These are phyloP conservation scores for Verticillium zaregamsianum DNA, from an alignment of 2,329 filamentous ascomycete species.

Conservation along the genomic window DNA sequence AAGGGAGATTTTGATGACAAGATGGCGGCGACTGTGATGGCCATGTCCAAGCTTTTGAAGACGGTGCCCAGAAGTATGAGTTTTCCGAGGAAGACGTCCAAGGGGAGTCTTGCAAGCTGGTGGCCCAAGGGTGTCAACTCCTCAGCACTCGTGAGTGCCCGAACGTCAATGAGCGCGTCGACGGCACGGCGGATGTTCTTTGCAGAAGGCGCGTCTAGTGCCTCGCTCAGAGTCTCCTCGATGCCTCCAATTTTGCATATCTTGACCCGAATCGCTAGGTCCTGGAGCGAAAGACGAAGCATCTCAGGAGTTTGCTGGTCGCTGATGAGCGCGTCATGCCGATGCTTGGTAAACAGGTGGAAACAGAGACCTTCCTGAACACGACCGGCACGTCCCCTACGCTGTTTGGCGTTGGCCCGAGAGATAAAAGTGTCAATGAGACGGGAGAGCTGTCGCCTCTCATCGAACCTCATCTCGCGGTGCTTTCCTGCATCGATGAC, in stretches of 20 bases:
- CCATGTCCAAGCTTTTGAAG: slow-evolving; percentile 88
- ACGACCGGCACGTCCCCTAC: slow-evolving; percentile 87
- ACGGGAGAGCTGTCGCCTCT: slow-evolving; percentile 83
- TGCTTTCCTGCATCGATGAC: slow-evolving; percentile 97
- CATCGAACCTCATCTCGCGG: slow-evolving; percentile 95
- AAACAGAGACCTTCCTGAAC: slow-evolving; percentile 95
- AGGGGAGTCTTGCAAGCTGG: slow-evolving; percentile 80
- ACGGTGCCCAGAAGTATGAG: slow-evolving; percentile 81
- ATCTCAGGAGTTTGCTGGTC: slow-evolving; percentile 97
- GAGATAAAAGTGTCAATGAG: slow-evolving; percentile 95
- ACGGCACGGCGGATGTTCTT: slow-evolving; percentile 93
- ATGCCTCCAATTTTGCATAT: slow-evolving; percentile 95
- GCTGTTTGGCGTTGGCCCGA: slow-evolving; percentile 90
- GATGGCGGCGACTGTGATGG: slow-evolving; percentile 87
- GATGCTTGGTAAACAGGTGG: slow-evolving; percentile 87
- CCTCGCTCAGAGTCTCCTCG: slow-evolving; percentile 81
- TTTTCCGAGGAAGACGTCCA: slow-evolving; percentile 94
- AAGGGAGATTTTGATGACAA: slow-evolving; percentile 95
- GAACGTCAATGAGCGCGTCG: slow-evolving; percentile 88
- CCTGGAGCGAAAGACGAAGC: slow-evolving; percentile 87
- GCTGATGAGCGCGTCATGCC: slow-evolving; percentile 79
- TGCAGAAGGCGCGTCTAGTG: slow-evolving; percentile 81
- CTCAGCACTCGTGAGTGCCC: slow-evolving; percentile 76
- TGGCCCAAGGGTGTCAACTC: slow-evolving; percentile 82
- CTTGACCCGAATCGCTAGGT: slow-evolving; percentile 92